These are phyloP conservation scores for Xylaria sp. DNA, from an alignment of 2,329 filamentous ascomycete genomes.

Conservation along the genomic window DNA sequence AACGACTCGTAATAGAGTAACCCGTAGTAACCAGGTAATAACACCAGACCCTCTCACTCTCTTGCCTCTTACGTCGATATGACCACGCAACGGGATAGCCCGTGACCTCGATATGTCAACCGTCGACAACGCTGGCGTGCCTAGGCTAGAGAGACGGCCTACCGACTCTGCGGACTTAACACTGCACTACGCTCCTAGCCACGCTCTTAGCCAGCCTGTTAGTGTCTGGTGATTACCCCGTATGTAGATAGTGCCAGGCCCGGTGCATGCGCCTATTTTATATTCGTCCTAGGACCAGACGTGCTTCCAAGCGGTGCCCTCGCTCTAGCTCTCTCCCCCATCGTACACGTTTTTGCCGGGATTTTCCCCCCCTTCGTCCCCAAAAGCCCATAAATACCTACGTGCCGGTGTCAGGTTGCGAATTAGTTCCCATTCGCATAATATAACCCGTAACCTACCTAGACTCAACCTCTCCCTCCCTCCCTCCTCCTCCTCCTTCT, in stretches of 20 bases:
- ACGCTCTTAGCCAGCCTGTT: neutral
- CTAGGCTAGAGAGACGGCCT: neutral
- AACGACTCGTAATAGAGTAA: too few species aligned
- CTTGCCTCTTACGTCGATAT: neutral
- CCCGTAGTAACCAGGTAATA: too few species aligned
- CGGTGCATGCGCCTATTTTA: neutral
- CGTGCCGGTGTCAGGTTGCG: neutral
- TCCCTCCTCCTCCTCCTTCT: neutral
- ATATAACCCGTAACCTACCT: neutral
- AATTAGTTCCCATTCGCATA: neutral
- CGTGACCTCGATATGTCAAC: neutral
- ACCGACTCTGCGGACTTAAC: neutral
- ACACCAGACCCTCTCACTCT: too few species aligned
- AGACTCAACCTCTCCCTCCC: neutral
- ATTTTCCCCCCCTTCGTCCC: conserved; percentile 1
- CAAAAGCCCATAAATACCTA: neutral
- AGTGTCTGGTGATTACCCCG: neutral
- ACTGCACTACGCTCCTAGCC: too few species aligned
- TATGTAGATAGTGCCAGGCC: neutral
- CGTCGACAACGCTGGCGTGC: neutral
- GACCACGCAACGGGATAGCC: conserved; percentile 14
- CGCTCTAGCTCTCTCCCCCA: neutral
- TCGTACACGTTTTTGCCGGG: neutral
- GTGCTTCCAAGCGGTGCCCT: neutral
- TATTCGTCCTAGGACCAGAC: conserved; percentile 3